Base-by-base conservation (phyloP, 2,329 filamentous ascomycete species). In the Hortaea werneckii region DNA sequence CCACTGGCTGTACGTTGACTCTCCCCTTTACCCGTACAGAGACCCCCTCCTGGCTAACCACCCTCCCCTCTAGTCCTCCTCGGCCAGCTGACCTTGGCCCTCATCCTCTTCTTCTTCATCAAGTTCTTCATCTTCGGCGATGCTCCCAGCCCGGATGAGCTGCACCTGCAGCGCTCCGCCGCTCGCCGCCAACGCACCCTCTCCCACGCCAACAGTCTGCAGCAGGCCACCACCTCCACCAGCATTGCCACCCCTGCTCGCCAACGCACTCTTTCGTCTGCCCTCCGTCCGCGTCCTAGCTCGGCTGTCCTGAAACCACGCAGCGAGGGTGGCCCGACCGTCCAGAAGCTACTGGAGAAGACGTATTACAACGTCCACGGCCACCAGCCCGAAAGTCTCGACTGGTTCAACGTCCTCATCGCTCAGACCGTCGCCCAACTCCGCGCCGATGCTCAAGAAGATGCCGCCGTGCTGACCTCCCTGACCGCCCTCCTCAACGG, bases 41-140 rank as follows among this genome's bases (percentile, higher is more conserved):
- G 20, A 20, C 20, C 20, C 20, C 4, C 20, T 20, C 20, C 20
- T 20, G 20, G 20, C 20, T 20, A 20, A 20, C 20, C 20, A 20
- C 20, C 20, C 20, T 20, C 20, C 20, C 20, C 20, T 20, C 20
- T n/a, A 35, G 32, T 98, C 56, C 80, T 98, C 41, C 75, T 96
- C 29, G 92, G 92, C 42, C 92, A 98, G 66, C 75, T 98, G 43
- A 94, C 88, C 1, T 85, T 98, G 40, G 86, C 95, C 10, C 72
- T 96, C 26, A 76, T 98, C 35, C 80, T 98, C 50, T 89, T 88
- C 53, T 87, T 85, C 55, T 96, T 98, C 69, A 96, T 98, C 67
- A 95, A 95, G 65, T 98, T 95, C 78, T 98, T 98, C 77, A 96
- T 98, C 62, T 96, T 98, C 63, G 92, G 92, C 57, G 92, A 96